Base-by-base conservation (phyloP, 805 yeast genomes). In the Cyberlindnera euphorbiiphila region DNA sequence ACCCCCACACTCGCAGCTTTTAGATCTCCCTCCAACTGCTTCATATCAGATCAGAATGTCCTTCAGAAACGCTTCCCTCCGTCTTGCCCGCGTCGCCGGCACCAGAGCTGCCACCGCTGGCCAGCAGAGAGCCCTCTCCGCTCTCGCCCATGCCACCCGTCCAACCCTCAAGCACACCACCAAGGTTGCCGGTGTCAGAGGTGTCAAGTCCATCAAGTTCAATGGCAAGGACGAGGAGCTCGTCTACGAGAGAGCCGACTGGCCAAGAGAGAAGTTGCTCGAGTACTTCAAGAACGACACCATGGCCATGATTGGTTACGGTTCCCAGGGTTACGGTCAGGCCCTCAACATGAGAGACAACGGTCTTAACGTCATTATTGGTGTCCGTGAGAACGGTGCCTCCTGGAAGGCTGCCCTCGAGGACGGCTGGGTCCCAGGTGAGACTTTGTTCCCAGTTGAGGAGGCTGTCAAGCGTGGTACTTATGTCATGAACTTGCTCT, bases 351-450 rank as follows among this genome's bases (percentile, higher is more conserved):
- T 94, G 75, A 86, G 98, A 75, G 98, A 93, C 78, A 91, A 93
- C 62, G 98, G 98, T 70, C 70, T 93, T 63, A 91, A 91, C 68
- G 98, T 91, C 57, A 85, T 93, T 66, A 76, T 93, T 56, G 98
- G 98, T 81, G 98, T 93, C 60, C 81, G 98, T 72, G 87, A 93
- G 78, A 71, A 86, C 65, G 98, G 98, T 77, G 93, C 96, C 53
- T 93, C 98, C 42, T 93, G 98, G 98, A 91, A 91, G 76, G 95
- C 96, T 56, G 98, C 98, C 62, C 72, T 87, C 58, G 98, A 93
- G 72, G 98, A 93, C 69, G 98, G 98, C 60, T 93, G 98, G 98
- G 96, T 93, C 56, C 96, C 97, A 68, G 98, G 98, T 68, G 86
- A 91, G 77, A 93, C 84, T 80, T 78, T 93, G 68, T 93, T 93